phyloP scores from a whole-genome alignment of 208 protist species.

The Trichomonas vaginalis region DNA sequence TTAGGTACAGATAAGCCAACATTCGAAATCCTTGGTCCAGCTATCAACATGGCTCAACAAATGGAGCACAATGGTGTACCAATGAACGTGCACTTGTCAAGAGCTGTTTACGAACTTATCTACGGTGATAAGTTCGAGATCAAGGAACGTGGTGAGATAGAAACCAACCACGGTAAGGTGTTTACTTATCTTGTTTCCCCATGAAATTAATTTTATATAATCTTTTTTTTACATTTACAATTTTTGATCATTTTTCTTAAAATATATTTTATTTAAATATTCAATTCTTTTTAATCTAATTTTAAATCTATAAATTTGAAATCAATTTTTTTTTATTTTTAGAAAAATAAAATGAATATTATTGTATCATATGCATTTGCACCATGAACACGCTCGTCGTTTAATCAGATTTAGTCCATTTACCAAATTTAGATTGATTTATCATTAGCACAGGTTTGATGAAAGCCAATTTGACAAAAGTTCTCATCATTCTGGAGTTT shows the following conservation, averaged over 20 bases:
- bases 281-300: too few species aligned
- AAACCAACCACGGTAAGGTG: neutral
- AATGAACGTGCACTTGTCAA: neutral
- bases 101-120: neutral
- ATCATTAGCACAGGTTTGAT: too few species aligned
- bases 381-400: too few species aligned
- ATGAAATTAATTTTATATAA: neutral
- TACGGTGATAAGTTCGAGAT: neutral
- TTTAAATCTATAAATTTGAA: too few species aligned
- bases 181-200: neutral
- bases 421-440: too few species aligned
- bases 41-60: neutral
- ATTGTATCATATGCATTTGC: too few species aligned
- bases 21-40: neutral
- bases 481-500: too few species aligned
- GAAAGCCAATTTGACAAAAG: too few species aligned
- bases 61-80: neutral
- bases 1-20: slow-evolving; percentile 6
- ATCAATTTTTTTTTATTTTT: too few species aligned
- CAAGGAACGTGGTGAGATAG: neutral
- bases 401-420: too few species aligned
- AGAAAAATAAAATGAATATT: too few species aligned
- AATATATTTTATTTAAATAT: too few species aligned
- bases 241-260: neutral
- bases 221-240: neutral